These are phyloP conservation scores for Herpotrichia juniperi DNA, from an alignment of 2,329 filamentous ascomycete species.

Conservation along the genomic window DNA sequence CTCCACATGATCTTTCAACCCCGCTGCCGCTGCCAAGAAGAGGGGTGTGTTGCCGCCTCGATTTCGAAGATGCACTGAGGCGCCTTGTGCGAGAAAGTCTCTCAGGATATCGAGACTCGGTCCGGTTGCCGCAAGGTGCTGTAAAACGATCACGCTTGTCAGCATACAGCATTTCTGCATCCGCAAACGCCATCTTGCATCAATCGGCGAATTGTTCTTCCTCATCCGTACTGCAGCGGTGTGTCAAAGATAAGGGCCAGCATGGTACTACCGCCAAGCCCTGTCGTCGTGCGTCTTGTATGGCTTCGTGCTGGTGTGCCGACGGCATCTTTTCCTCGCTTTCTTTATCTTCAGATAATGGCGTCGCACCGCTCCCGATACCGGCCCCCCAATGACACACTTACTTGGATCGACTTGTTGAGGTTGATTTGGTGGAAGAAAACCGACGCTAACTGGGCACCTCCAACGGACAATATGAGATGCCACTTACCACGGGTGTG, in stretches of 20 bases:
- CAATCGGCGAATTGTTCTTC: slow-evolving; percentile 32
- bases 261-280: slow-evolving; percentile 26
- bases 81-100: slow-evolving; percentile 62
- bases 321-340: slow-evolving; percentile 24
- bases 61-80: slow-evolving; percentile 66
- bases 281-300: slow-evolving; percentile 26
- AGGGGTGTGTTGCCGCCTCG: slow-evolving; percentile 63
- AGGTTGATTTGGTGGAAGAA: not conserved
- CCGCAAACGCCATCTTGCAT: slow-evolving; percentile 34
- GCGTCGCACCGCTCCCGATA: slow-evolving; percentile 34
- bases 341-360: slow-evolving; percentile 37
- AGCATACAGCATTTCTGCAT: slow-evolving; percentile 33
- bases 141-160: slow-evolving; percentile 9
- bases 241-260: slow-evolving; percentile 38
- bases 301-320: slow-evolving; percentile 29
- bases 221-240: slow-evolving; percentile 20
- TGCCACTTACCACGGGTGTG: slow-evolving; percentile 59
- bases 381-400: slow-evolving; percentile 22
- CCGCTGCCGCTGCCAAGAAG: slow-evolving; percentile 64
- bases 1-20: slow-evolving; percentile 59
- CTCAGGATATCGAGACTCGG: slow-evolving; percentile 62
- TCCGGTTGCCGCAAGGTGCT: slow-evolving; percentile 65
- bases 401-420: slow-evolving; percentile 11
- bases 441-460: slow-evolving; percentile 22
- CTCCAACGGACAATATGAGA: slow-evolving; percentile 19